phyloP scores from a whole-genome alignment of 352 stramenopile genomes.

The Phytophthora fragariaefolia region DNA sequence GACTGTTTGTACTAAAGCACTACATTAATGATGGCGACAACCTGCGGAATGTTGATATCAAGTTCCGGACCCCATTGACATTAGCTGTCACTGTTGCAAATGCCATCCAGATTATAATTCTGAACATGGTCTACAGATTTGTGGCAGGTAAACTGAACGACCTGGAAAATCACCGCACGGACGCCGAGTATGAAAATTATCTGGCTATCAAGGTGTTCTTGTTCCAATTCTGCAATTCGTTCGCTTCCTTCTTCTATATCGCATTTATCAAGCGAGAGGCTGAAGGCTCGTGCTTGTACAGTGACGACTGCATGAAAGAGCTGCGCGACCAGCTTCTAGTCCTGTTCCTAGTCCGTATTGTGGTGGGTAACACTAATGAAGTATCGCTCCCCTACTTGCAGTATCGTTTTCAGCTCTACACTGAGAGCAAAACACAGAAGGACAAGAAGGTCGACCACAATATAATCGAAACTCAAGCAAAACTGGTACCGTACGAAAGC shows the following conservation, averaged over 20 bases:
- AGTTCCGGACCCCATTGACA: constrained; percentile 48
- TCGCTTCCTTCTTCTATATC: constrained; percentile 96
- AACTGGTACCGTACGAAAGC: constrained; percentile 72
- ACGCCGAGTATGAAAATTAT: constrained; percentile 87
- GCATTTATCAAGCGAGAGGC: constrained; percentile 62
- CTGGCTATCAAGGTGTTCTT: constrained; percentile 98
- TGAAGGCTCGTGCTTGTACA: constrained; percentile 74
- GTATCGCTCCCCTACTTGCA: constrained; percentile 82
- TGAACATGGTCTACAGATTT: constrained; percentile 92
- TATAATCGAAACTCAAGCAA: constrained; percentile 74
- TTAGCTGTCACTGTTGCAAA: constrained; percentile 57
- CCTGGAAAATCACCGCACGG: constrained; percentile 92
- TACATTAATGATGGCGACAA: constrained; percentile 54
- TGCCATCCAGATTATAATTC: constrained; percentile 91
- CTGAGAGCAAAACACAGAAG: constrained; percentile 25
- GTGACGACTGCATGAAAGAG: constrained; percentile 80
- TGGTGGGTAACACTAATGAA: constrained; percentile 89
- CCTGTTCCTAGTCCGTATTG: constrained; percentile 91
- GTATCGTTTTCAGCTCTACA: constrained; percentile 60
- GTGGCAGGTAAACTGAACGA: constrained; percentile 94
- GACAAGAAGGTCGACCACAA: constrained; percentile 53
- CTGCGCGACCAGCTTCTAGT: constrained; percentile 90
- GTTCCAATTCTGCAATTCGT: constrained; percentile 98
- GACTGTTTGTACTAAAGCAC: constrained; percentile 75
- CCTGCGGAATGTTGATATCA: constrained; percentile 31